Percentiles rank a stretch among this genome's conserved stretches.
Evolutionary conservation across 2,329 filamentous ascomycete species (phyloP).

Genomic region (Chaetomium olivaceum): DNA sequence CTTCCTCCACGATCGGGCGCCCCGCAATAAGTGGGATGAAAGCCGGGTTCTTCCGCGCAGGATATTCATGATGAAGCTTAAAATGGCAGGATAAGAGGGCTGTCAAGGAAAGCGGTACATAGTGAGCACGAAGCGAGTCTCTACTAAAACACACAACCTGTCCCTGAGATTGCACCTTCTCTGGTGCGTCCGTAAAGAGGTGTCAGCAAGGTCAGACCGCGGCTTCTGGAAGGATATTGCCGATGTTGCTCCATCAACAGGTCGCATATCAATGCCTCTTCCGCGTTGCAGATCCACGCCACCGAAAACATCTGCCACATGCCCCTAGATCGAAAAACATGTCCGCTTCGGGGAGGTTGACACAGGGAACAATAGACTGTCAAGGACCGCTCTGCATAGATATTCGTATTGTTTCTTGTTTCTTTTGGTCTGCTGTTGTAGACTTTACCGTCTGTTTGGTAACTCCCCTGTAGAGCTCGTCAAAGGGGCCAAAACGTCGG

Average conservation of each 20-base stretch:
- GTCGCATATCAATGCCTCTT: background rate
- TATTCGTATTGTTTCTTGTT: background rate
- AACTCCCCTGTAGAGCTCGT: background rate
- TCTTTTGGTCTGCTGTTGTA: background rate
- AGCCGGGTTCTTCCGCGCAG: background rate
- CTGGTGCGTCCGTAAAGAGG: background rate
- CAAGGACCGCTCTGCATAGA: too few species aligned
- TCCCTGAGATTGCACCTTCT: background rate
- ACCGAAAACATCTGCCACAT: background rate
- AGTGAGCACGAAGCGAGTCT: background rate
- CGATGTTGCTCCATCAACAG: background rate
- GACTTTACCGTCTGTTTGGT: background rate
- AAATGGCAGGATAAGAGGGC: background rate
- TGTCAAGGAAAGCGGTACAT: background rate
- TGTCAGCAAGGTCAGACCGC: background rate
- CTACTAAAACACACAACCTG: background rate
- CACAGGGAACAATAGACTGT: too few species aligned
- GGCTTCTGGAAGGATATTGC: background rate
- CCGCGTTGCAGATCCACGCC: background rate
- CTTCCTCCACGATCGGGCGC: background rate
- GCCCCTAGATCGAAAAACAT: background rate
- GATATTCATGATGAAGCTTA: background rate
- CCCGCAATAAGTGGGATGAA: background rate
- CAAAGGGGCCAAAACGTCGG: background rate
- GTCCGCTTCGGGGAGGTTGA: background rate